These are phyloP conservation scores for Chaetomiaceae sp. DNA, from an alignment of 2,329 filamentous ascomycete species.

Conservation along the genomic window DNA sequence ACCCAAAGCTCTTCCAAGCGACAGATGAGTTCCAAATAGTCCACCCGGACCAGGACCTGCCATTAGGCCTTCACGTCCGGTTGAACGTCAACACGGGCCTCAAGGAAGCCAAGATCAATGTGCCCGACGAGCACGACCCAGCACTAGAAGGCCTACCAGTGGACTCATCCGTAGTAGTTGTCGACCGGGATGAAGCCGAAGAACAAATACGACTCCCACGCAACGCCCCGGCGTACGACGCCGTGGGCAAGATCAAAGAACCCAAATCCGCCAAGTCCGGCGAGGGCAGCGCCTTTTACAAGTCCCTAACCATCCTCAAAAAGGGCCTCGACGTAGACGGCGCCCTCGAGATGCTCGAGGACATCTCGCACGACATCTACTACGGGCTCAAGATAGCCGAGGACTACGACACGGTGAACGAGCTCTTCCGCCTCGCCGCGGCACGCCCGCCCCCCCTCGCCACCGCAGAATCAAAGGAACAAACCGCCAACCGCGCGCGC, in stretches of 20 bases:
- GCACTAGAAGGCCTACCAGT: conserved; percentile 48
- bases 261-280: conserved; percentile 38
- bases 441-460: no score
- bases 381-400: conserved; percentile 61
- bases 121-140: conserved; percentile 48
- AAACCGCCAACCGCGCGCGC: conserved; percentile 36
- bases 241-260: conserved; percentile 53
- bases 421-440: conserved; percentile 56
- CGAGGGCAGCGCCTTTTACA: conserved; percentile 36
- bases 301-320: conserved; percentile 48
- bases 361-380: conserved; percentile 65
- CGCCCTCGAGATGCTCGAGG: conserved; percentile 55
- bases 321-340: conserved; percentile 42
- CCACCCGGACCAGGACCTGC: conserved; percentile 61
- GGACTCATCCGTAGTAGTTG: conserved; percentile 50
- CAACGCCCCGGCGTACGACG: conserved; percentile 54
- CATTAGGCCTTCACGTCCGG: conserved; percentile 61
- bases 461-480: conserved; percentile 26
- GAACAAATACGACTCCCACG: conserved; percentile 37
- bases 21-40: conserved; percentile 62
- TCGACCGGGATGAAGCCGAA: conserved; percentile 44
- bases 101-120: conserved; percentile 63
- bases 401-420: conserved; percentile 48
- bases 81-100: conserved; percentile 60
- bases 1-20: conserved; percentile 59